Base-by-base conservation (phyloP, 352 stramenopile genomes). In the Phytophthora syringae region DNA sequence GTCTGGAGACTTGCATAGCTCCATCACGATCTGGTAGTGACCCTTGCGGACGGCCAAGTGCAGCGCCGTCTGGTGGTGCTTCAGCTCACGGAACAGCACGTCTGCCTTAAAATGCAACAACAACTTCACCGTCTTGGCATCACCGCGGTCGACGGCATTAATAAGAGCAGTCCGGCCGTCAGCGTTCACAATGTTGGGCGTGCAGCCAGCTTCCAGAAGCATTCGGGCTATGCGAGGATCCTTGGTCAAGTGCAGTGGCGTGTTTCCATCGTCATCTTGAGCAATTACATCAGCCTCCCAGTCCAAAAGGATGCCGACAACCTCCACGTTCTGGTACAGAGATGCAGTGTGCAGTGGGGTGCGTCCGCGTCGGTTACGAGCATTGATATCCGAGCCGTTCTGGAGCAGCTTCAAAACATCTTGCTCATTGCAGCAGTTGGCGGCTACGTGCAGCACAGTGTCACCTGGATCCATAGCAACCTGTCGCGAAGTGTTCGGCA, bases 391-490 rank as follows among this genome's bases (percentile, higher is more conserved):
- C 10, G 86, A 93, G 25, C 88, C 88, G 52, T 94, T 95, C 60
- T 96, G 85, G 36, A 96, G 74, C 51, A 96, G 67, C 67, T 89
- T 92, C 7, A 93, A 60, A 25, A 96, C 85, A 45, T 96, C 88
- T 66, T 90, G 84, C 49, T 93, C 84, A 45, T 94, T 93, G 60
- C 85, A 93, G 68, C 85, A 94, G 64, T 95, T 95, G 0, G 85
- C 85, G 32, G 88, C 89, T 12, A 95, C 81, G 66, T 96, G 89
- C 13, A 96, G 70, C 48, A 94, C 89, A 21, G 87, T 95, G 52
- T 96, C 87, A 67, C 89, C 89, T 10, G 87, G 87, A 42, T 90
- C 85, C 87, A 94, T 95, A 11, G 85, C 86, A 39, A 95, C 87
- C 5, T 87, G 84, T 6, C 87, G 85, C 34, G 85, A 85, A 22